Evolutionary conservation across 129 eudicot species (phyloP).

Genomic region (Oenanthe sinensis): DNA sequence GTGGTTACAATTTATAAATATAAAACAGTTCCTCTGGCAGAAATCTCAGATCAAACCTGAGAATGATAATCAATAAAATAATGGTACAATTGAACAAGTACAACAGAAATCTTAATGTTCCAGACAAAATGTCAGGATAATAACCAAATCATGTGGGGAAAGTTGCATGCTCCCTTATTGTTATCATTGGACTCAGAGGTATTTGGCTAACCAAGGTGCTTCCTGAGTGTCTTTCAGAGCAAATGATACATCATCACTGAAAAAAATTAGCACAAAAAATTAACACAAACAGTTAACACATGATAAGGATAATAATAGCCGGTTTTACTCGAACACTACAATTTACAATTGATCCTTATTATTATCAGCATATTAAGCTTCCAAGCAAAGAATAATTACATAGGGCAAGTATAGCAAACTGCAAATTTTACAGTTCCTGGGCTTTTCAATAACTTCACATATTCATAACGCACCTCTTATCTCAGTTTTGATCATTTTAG

Average conservation of each 20-base stretch:
- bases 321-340: neutral
- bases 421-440: neutral
- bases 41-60: neutral
- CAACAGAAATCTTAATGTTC: neutral
- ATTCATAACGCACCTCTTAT: no score
- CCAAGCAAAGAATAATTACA: neutral
- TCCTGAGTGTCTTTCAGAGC: conserved; percentile 91
- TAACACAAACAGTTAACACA: neutral
- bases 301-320: neutral
- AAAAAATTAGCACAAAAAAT: conserved; percentile 11
- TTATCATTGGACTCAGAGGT: conserved; percentile 25
- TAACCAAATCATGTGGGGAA: neutral
- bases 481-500: no score
- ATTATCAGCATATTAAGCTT: neutral
- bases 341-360: neutral
- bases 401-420: neutral
- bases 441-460: neutral
- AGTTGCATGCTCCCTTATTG: neutral
- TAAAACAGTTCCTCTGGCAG: neutral
- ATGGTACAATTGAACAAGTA: neutral
- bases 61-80: neutral
- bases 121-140: neutral
- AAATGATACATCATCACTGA: conserved; percentile 93
- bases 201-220: conserved; percentile 85
- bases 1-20: neutral